Conservation (phyloP, 345 rosid genomes). For the Chamaenerion angustifolium region DNA sequence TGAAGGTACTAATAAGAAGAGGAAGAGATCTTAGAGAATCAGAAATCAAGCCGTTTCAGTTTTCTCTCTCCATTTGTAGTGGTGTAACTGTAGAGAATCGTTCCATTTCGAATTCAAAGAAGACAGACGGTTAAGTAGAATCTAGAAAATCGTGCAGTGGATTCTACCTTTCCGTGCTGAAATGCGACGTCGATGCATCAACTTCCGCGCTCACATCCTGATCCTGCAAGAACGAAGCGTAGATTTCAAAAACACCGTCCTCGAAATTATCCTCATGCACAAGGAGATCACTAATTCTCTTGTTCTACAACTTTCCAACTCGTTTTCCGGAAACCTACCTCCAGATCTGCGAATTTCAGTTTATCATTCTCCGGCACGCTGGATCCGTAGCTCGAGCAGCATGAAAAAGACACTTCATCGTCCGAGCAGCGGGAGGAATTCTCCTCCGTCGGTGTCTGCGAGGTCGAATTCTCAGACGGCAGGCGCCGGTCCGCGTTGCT, state of each 20-base stretch:
- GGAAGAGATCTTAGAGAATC: background rate
- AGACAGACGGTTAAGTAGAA: background rate
- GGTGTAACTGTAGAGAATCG: background rate
- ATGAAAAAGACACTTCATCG: slow-evolving; percentile 26
- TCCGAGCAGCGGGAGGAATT: slow-evolving; percentile 9
- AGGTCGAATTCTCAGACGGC: background rate
- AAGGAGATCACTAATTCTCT: background rate
- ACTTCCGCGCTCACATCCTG: slow-evolving; percentile 36
- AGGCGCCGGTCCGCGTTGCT: slow-evolving; percentile 9
- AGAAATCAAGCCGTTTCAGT: background rate
- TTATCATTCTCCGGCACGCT: slow-evolving; percentile 18
- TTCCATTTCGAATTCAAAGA: background rate
- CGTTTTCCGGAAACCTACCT: slow-evolving; percentile 3
- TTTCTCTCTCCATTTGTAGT: background rate
- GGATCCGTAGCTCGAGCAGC: slow-evolving; percentile 45
- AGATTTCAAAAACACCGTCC: slow-evolving; percentile 1
- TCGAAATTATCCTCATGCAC: background rate
- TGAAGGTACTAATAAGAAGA: too few species aligned
- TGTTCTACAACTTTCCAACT: background rate
- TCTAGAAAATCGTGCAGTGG: background rate
- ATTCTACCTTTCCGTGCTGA: slow-evolving; percentile 28
- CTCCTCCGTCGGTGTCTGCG: background rate
- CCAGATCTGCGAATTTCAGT: slow-evolving; percentile 11
- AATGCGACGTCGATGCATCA: slow-evolving; percentile 36
- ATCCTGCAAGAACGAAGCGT: slow-evolving; percentile 11